Evolutionary conservation across 116 monocot species (phyloP).

Genomic region (Iris pallida): DNA sequence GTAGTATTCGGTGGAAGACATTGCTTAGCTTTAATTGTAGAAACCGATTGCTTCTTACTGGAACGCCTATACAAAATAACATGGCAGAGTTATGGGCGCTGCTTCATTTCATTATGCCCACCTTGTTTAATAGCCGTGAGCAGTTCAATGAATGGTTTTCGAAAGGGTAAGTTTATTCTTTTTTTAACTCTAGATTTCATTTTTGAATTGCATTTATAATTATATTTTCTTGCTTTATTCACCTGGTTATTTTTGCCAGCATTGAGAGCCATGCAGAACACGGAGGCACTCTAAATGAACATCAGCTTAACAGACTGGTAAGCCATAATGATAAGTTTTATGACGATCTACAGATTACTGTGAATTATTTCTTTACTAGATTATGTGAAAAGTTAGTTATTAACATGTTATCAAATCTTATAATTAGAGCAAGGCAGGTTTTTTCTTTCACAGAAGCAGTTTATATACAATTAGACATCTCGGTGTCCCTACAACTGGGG

Average conservation of each 20-base stretch:
- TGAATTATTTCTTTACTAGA: background rate
- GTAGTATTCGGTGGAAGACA: constrained; percentile 95
- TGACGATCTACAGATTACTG: background rate
- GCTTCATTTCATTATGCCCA: constrained; percentile 99
- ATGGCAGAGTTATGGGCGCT: constrained; percentile 99
- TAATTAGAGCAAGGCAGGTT: too few species aligned
- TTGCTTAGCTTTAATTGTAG: constrained; percentile 96
- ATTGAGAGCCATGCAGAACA: constrained; percentile 99
- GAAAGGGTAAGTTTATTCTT: constrained; percentile 84
- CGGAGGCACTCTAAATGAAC: constrained; percentile 97
- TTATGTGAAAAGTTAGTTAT: background rate
- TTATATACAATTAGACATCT: background rate
- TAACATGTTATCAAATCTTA: background rate
- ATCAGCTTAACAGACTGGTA: constrained; percentile 97
- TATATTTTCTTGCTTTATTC: constrained; percentile 8
- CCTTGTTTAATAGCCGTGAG: constrained; percentile 95
- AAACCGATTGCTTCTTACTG: constrained; percentile 95
- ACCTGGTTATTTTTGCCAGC: constrained; percentile 33
- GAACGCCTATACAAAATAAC: constrained; percentile 99
- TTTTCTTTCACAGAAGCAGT: too few species aligned
- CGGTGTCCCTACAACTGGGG: background rate
- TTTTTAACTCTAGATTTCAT: constrained; percentile 2
- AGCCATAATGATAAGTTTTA: constrained; percentile 4
- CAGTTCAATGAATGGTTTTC: constrained; percentile 99
- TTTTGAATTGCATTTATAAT: constrained; percentile 5